A percentile compares a stretch with the other conserved stretches of the same genome.
Conservation (phyloP, 345 rosid species). For the Pistacia vera region DNA sequence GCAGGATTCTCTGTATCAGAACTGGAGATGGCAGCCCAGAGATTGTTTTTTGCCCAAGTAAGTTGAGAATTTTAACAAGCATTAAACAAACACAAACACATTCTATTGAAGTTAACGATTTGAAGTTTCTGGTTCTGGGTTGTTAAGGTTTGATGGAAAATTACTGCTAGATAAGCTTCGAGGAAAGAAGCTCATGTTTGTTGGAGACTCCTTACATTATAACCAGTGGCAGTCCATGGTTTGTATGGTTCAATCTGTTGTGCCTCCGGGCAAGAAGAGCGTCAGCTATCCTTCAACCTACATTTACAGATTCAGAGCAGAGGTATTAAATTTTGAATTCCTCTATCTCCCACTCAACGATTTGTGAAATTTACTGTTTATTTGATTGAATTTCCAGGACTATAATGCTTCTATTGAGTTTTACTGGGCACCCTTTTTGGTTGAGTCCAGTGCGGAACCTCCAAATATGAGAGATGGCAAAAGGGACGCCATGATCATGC, state of each 20-base stretch:
- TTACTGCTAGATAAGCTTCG: constrained; percentile 55
- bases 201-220: constrained; percentile 67
- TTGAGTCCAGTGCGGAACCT: constrained; percentile 62
- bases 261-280: constrained; percentile 41
- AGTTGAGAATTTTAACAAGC: not conserved
- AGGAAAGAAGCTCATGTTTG: constrained; percentile 66
- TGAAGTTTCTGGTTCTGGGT: constrained; percentile 8
- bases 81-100: not conserved
- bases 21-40: constrained; percentile 96
- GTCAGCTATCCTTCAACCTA: constrained; percentile 36
- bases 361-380: not conserved
- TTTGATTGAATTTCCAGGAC: constrained; percentile 32
- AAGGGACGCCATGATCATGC: constrained; percentile 40
- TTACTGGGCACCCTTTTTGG: constrained; percentile 75
- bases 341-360: too few relatives aligned
- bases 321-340: constrained; percentile 33
- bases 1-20: constrained; percentile 74
- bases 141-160: constrained; percentile 51
- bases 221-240: constrained; percentile 74
- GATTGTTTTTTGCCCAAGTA: constrained; percentile 88
- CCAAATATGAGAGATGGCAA: constrained; percentile 53
- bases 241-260: constrained; percentile 60
- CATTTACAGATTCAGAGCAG: constrained; percentile 31
- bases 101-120: too few relatives aligned
- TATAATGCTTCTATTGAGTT: constrained; percentile 58